Evolutionary conservation across 257 asterid species (phyloP), one percentile per base, ranked within the genome.

Genomic region (Coffea canephora): DNA sequence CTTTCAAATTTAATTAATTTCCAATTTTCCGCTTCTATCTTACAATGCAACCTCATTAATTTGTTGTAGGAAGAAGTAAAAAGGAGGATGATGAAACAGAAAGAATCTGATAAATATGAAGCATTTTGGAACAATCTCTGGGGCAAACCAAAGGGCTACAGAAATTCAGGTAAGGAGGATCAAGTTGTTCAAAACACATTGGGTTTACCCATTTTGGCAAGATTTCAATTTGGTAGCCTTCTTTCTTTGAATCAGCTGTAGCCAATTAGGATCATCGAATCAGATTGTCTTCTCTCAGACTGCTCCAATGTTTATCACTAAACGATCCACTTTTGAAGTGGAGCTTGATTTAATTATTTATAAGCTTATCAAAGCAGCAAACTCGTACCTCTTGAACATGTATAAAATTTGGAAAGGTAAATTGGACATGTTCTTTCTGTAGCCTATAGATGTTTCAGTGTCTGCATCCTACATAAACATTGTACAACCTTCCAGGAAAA

Each of bases 111-210:
- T 75, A 87, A 88, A 83, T 55, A 90, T 76, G 91, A 89, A 65
- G 67, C 91, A 46, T 85, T 84, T 64, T 96, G 99, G 99, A 86
- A 81, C 87, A 86, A 93, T 81, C 84, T 94, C 36, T 92, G 98
- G 99, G 97, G 92, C 75, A 90, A 86, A n/a, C 36, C 87, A 16
- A 85, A 85, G 79, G 88, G 85, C 68, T 82, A 88, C 49, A 81
- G 86, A 50, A 83, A 78, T 67, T 83, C 86, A 80, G 97, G 97
- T 90, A 70, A 77, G 48, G 45, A 43, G 13, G 14, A 59, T 15
- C 36, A 59, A 54, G 80, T 71, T 48, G 36, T 13, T 43, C 27
- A 14, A 48, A 57, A 21, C 8, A 61, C 54, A 48, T 65, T 67
- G 43, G 2, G 34, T 15, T 48, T 65, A 8, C 25, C 21, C 68